Evolutionary conservation across 768 basidiomycete genomes (phyloP).

Genomic region (Amanita exitialis): DNA sequence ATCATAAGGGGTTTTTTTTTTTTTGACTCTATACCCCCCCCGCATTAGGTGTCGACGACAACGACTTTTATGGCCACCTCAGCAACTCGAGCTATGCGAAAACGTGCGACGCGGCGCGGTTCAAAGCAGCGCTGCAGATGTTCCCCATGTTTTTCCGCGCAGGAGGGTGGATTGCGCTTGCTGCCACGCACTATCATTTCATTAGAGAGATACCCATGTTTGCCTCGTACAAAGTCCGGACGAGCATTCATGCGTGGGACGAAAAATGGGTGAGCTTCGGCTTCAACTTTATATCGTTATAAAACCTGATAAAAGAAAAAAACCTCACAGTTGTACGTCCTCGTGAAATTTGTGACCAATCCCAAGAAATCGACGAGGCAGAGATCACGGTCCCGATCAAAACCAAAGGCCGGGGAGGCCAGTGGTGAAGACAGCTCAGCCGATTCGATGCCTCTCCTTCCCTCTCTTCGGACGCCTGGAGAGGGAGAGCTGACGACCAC

Average conservation of each 20-base stretch:
- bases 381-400: slow-evolving; percentile 5
- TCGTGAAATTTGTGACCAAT: slow-evolving; percentile 55
- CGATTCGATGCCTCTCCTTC: slow-evolving; percentile 10
- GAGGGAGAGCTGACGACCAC: slow-evolving; percentile 17
- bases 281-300: too few relatives aligned
- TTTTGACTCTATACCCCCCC: neutral
- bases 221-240: slow-evolving; percentile 48
- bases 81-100: slow-evolving; percentile 80
- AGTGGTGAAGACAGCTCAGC: neutral
- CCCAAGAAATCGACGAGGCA: slow-evolving; percentile 22
- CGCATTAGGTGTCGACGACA: slow-evolving; percentile 50
- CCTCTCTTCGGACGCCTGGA: slow-evolving; percentile 26
- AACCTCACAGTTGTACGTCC: slow-evolving; percentile 43
- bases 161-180: slow-evolving; percentile 55
- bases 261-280: slow-evolving; percentile 77
- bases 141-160: slow-evolving; percentile 50
- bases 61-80: slow-evolving; percentile 65
- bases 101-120: slow-evolving; percentile 38
- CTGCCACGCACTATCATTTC: slow-evolving; percentile 63
- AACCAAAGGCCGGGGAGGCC: slow-evolving; percentile 1
- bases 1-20: neutral
- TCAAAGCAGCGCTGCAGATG: slow-evolving; percentile 34
- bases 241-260: slow-evolving; percentile 56
- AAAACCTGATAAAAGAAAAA: neutral
- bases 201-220: slow-evolving; percentile 63